These are phyloP conservation scores for Hirschfeldia incana DNA, from an alignment of 345 rosid species.

Conservation along the genomic window DNA sequence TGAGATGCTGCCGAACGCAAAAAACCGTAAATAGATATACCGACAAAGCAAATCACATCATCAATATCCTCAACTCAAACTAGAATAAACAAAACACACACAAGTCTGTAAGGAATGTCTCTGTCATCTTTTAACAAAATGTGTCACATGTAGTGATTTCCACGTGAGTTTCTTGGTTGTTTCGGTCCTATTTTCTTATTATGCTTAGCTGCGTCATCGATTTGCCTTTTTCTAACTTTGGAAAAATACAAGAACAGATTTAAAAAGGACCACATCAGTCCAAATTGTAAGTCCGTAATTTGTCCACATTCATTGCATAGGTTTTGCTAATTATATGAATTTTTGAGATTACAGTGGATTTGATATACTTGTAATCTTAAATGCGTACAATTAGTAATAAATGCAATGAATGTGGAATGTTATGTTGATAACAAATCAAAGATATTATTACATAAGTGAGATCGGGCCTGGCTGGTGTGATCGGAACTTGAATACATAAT, in stretches of 20 bases:
- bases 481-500: not conserved
- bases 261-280: not conserved
- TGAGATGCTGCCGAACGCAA: slow-evolving; percentile 9
- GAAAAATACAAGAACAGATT: slow-evolving; percentile 2
- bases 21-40: not conserved
- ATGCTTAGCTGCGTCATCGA: slow-evolving; percentile 24
- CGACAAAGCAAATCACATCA: not conserved
- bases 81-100: not conserved
- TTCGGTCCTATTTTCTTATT: slow-evolving; percentile 3
- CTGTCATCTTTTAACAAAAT: slow-evolving; percentile 3
- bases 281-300: not conserved
- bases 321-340: not conserved
- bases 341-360: not conserved
- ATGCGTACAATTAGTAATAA: not conserved
- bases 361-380: not conserved
- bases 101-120: not conserved
- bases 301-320: slow-evolving; percentile 6
- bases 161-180: slow-evolving; percentile 25
- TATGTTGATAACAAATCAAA: not conserved
- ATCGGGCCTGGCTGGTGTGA: not conserved
- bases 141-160: slow-evolving; percentile 20
- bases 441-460: not conserved
- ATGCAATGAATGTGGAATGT: not conserved
- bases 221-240: slow-evolving; percentile 14
- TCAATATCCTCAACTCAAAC: not conserved